Conservation (phyloP, 371 early-diverging fungal genomes). For the Apophysomyces ossiformis region DNA sequence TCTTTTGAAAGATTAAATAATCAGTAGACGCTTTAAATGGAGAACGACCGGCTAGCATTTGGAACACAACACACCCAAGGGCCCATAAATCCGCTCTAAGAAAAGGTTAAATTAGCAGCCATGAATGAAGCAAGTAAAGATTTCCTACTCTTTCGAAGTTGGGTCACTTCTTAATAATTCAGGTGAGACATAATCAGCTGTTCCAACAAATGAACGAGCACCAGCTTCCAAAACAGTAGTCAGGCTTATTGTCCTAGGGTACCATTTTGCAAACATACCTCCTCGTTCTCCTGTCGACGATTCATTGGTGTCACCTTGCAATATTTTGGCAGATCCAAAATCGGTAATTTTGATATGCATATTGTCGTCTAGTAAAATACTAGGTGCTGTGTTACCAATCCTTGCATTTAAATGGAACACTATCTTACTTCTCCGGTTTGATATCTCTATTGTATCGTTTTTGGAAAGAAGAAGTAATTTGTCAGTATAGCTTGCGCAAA, state of each 20-base stretch:
- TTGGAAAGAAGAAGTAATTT: background rate
- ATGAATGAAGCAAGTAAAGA: background rate
- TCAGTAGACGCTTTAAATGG: slow-evolving; percentile 97
- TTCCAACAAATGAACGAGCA: slow-evolving; percentile 94
- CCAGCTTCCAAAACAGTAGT: slow-evolving; percentile 16
- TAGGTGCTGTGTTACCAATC: slow-evolving; percentile 18
- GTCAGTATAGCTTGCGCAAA: background rate
- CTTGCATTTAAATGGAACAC: background rate
- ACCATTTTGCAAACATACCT: background rate
- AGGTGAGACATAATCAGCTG: slow-evolving; percentile 96
- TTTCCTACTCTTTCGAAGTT: slow-evolving; percentile 65
- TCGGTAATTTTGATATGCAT: slow-evolving; percentile 96
- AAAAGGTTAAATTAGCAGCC: background rate
- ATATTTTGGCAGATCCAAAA: slow-evolving; percentile 96
- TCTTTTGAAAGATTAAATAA: slow-evolving; percentile 95
- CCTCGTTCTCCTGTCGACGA: slow-evolving; percentile 16
- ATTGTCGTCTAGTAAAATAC: slow-evolving; percentile 80
- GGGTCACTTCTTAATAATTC: slow-evolving; percentile 92
- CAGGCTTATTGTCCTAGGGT: too few relatives aligned
- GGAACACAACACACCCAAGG: slow-evolving; percentile 96
- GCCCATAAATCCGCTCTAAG: slow-evolving; percentile 96
- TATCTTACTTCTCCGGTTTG: slow-evolving; percentile 84
- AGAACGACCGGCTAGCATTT: slow-evolving; percentile 90
- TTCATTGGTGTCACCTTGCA: slow-evolving; percentile 35
- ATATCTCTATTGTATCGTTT: slow-evolving; percentile 64